Percentiles rank a stretch among this genome's conserved stretches.
Conservation (phyloP, 2,329 filamentous ascomycete species). For the Fusarium sp. region DNA sequence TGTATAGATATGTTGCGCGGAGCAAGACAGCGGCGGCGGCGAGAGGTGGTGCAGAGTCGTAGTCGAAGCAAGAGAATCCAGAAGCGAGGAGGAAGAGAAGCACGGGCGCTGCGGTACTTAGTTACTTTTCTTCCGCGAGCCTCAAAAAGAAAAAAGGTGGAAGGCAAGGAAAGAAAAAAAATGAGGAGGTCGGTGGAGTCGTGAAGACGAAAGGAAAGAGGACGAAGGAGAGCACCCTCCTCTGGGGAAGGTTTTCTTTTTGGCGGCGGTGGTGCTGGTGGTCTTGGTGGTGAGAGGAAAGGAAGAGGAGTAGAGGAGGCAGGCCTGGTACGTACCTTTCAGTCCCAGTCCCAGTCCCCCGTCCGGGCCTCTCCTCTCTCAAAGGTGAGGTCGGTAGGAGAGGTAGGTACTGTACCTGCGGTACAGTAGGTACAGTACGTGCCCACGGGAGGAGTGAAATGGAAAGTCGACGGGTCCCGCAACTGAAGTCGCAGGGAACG, state of each 20-base stretch:
- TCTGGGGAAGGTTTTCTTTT: slow-evolving; percentile 51
- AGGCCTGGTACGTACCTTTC: slow-evolving; percentile 46
- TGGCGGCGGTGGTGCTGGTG: slow-evolving; percentile 49
- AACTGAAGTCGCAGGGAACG: slow-evolving; percentile 38
- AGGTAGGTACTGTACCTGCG: slow-evolving; percentile 18
- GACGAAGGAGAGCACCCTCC: slow-evolving; percentile 40
- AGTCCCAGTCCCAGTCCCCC: neutral
- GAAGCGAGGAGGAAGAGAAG: neutral
- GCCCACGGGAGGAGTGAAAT: slow-evolving; percentile 19
- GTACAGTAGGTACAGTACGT: slow-evolving; percentile 41
- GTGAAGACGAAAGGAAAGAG: slow-evolving; percentile 48
- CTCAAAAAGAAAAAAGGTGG: slow-evolving; percentile 46
- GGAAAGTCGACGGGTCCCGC: slow-evolving; percentile 35
- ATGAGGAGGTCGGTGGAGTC: slow-evolving; percentile 10
- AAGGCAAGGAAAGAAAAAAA: slow-evolving; percentile 47
- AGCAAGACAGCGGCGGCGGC: neutral
- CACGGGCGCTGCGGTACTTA: neutral
- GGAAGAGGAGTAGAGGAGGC: slow-evolving; percentile 40
- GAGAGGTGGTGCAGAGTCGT: slow-evolving; percentile 12
- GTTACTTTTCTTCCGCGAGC: slow-evolving; percentile 1
- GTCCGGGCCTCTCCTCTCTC: neutral
- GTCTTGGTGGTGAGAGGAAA: slow-evolving; percentile 48
- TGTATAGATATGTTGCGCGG: slow-evolving; percentile 11
- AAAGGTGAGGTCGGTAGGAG: slow-evolving; percentile 7
- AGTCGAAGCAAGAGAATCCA: slow-evolving; percentile 1